These are phyloP conservation scores for Lizonia empirigonia DNA, from an alignment of 2,329 filamentous ascomycete genomes.

Conservation along the genomic window DNA sequence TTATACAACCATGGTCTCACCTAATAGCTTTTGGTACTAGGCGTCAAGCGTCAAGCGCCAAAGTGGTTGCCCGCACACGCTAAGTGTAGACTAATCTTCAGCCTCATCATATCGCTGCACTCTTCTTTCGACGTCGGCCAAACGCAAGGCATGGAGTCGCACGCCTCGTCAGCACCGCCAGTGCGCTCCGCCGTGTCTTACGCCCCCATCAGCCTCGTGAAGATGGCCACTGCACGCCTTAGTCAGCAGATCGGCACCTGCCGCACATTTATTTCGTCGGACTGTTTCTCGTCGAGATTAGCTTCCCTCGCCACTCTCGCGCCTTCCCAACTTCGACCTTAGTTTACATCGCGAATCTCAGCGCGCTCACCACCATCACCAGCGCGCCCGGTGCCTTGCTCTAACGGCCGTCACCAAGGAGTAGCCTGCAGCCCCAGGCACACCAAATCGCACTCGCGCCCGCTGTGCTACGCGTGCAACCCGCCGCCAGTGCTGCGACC, in stretches of 20 bases:
- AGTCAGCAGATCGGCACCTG: slow-evolving; percentile 31
- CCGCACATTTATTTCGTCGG: slow-evolving; percentile 21
- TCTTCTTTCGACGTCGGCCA: slow-evolving; percentile 32
- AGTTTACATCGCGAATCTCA: slow-evolving; percentile 48
- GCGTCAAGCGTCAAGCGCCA: slow-evolving; percentile 22
- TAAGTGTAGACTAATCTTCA: slow-evolving; percentile 38
- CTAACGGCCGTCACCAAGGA: slow-evolving; percentile 32
- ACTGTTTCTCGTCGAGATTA: slow-evolving; percentile 20
- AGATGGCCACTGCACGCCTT: slow-evolving; percentile 17
- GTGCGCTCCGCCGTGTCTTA: slow-evolving; percentile 13
- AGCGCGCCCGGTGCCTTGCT: slow-evolving; percentile 33
- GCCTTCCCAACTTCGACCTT: slow-evolving; percentile 47
- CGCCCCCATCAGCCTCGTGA: slow-evolving; percentile 1
- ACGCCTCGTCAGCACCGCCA: slow-evolving; percentile 15
- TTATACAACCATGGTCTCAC: slow-evolving; percentile 18
- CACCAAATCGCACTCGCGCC: slow-evolving; percentile 31
- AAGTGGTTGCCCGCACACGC: slow-evolving; percentile 24
- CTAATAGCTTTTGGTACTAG: slow-evolving; percentile 32
- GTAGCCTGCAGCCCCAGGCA: slow-evolving; percentile 30
- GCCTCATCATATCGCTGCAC: slow-evolving; percentile 36
- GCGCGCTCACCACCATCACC: slow-evolving; percentile 30
- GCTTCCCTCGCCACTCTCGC: slow-evolving; percentile 36
- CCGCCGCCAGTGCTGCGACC: slow-evolving; percentile 31
- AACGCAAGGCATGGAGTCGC: slow-evolving; percentile 20
- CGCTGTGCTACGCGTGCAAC: slow-evolving; percentile 37